These are phyloP conservation scores for Talaromyces proteolyticus DNA, from an alignment of 495 filamentous ascomycete species.

Conservation along the genomic window DNA sequence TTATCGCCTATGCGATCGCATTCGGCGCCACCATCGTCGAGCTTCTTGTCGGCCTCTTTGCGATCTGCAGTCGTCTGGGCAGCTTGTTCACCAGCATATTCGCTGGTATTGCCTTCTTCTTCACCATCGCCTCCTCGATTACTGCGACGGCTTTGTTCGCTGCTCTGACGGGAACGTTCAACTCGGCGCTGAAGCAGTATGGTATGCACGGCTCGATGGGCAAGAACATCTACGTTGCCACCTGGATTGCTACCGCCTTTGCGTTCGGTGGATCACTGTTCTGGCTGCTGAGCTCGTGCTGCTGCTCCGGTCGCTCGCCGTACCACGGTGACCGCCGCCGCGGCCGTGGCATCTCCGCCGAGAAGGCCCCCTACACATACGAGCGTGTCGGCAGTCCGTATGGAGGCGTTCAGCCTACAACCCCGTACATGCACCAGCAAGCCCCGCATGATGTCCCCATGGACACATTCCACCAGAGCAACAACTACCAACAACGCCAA, in stretches of 20 bases:
- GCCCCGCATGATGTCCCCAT: conserved; percentile 14
- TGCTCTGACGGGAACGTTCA: conserved; percentile 51
- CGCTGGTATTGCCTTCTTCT: conserved; percentile 50
- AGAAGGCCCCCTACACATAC: conserved; percentile 48
- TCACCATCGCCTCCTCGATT: conserved; percentile 51
- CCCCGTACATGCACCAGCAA: conserved; percentile 12
- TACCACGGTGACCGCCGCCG: conserved; percentile 28
- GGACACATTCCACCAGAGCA: conserved; percentile 13
- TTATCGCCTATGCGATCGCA: conserved; percentile 62
- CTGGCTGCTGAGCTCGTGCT: conserved; percentile 89
- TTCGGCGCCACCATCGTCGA: conserved; percentile 64
- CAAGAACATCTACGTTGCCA: conserved; percentile 56
- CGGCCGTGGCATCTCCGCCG: conserved; percentile 27
- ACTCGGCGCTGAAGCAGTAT: conserved; percentile 58
- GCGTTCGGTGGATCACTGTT: conserved; percentile 67
- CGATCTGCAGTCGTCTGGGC: conserved; percentile 62
- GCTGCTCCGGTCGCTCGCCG: conserved; percentile 63
- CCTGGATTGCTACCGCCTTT: conserved; percentile 79
- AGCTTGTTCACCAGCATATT: conserved; percentile 76
- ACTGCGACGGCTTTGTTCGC: conserved; percentile 57
- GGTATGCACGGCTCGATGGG: conserved; percentile 59
- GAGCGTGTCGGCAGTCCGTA: conserved; percentile 35
- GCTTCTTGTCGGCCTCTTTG: conserved; percentile 63
- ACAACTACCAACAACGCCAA: too few relatives aligned
- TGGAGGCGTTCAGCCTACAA: conserved; percentile 11